Percentiles rank a stretch among this genome's conserved stretches.
Conservation (phyloP, 306 rosid genomes). For the Pterocarpus macrocarpus region DNA sequence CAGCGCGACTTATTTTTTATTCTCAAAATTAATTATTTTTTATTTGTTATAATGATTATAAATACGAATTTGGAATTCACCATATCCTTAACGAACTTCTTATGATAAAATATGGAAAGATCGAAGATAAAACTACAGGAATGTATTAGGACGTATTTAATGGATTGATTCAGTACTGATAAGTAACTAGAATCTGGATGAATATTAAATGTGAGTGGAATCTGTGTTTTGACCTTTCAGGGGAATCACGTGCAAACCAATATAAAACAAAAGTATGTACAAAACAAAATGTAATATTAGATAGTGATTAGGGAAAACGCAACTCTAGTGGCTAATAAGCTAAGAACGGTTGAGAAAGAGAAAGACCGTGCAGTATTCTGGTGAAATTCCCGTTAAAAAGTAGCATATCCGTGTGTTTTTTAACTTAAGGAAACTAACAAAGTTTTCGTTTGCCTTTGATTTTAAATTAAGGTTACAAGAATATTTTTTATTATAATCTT, state of each 20-base stretch:
- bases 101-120: background rate
- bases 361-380: constrained; percentile 1
- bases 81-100: background rate
- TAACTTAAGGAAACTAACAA: background rate
- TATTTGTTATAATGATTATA: background rate
- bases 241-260: background rate
- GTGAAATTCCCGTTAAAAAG: constrained; percentile 10
- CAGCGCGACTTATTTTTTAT: background rate
- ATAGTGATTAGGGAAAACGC: background rate
- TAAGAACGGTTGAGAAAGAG: background rate
- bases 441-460: constrained; percentile 11
- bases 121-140: background rate
- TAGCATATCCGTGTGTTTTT: background rate
- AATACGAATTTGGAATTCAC: background rate
- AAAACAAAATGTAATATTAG: background rate
- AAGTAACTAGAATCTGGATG: background rate
- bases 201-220: constrained; percentile 30
- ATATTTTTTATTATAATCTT: constrained; percentile 12
- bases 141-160: background rate
- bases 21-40: background rate
- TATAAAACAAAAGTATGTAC: background rate
- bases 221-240: background rate
- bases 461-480: constrained; percentile 12
- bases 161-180: background rate
- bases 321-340: constrained; percentile 3